Evolutionary conservation across 371 early-diverging fungal species (phyloP), one percentile per base, ranked within the genome.

Genomic region (Rhizomucor pusillus): DNA sequence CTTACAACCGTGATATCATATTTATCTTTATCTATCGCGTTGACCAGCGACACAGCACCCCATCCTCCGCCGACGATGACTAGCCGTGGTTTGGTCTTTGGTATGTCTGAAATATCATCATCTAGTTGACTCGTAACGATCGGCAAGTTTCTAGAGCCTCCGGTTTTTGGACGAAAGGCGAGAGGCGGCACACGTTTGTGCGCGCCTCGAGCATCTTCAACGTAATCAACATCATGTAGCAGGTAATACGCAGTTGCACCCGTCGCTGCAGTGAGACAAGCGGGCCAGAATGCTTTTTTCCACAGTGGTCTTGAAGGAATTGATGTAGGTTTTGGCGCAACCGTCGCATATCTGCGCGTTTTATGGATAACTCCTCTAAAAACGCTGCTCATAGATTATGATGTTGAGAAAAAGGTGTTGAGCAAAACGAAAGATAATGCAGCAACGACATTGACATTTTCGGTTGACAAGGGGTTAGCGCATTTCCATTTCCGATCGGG

Each of bases 1-100:
- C 68, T 72, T 0, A 91, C 68, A 11, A 91, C 67, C 0, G 82
- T 77, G n/a, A 92, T 89, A 57, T 93, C 84, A 60, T 90, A 94
- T 33, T 79, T 67, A 45, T 75, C 75, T 22, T 70, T 77, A 39
- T 89, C 85, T 39, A 94, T 52, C 23, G 75, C 77, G 45, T 70
- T 86, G 54, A 81, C 69, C 45, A 63, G 77, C 50, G 71, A 82
- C 3, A 83, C 68, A 10, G 82, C 82, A 1, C 84, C 90, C 90
- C 90, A 90, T 3, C 92, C 90, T 10, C 86, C 76, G 36, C 90
- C 90, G 25, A 91, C 67, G 34, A 91, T 77, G 3, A 91, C 88
- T 25, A 91, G 61, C 19, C 85, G 73, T 29, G 79, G 77, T 50
- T 81, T 83, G 40, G 62, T 46, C 10, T 62, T 59, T 18, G 74